Percentiles rank a stretch among this genome's conserved stretches.
Evolutionary conservation across 108 stramenopile genomes (phyloP).

Genomic region (Craspedostauros australis): DNA sequence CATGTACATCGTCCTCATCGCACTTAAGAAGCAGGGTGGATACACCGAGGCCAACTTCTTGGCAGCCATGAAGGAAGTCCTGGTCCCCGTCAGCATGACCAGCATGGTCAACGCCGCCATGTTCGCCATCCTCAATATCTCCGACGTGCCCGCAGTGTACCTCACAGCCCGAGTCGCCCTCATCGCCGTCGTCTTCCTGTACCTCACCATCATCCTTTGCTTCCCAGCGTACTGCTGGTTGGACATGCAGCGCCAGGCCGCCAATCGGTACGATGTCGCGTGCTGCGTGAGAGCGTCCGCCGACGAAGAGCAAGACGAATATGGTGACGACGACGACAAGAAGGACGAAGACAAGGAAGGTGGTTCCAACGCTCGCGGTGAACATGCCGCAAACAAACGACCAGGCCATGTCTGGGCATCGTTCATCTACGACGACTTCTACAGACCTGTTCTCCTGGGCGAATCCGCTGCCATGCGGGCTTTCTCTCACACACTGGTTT

Average conservation of each 20-base stretch:
- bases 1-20: constrained; percentile 34
- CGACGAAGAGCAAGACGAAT: neutral
- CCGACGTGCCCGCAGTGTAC: constrained; percentile 36
- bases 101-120: constrained; percentile 28
- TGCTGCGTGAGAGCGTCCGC: constrained; percentile 24
- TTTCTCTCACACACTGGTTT: constrained; percentile 11
- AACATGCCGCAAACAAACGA: no score
- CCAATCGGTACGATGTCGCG: constrained; percentile 14
- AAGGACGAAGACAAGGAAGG: neutral
- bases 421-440: constrained; percentile 27
- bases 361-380: no score
- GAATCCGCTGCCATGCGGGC: neutral
- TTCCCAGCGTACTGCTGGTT: constrained; percentile 39
- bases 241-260: constrained; percentile 32
- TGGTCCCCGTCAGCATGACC: constrained; percentile 40
- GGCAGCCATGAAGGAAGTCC: constrained; percentile 31
- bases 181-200: constrained; percentile 26
- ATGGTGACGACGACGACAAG: neutral
- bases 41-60: constrained; percentile 12
- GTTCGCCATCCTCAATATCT: constrained; percentile 30
- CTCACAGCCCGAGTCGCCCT: constrained; percentile 25
- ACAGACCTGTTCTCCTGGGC: constrained; percentile 25
- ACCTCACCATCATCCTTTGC: constrained; percentile 28
- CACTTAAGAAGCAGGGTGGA: constrained; percentile 26
- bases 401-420: constrained; percentile 3